Evolutionary conservation across 345 rosid species (phyloP), one percentile per base, ranked within the genome.

Genomic region (Linum tenue): DNA sequence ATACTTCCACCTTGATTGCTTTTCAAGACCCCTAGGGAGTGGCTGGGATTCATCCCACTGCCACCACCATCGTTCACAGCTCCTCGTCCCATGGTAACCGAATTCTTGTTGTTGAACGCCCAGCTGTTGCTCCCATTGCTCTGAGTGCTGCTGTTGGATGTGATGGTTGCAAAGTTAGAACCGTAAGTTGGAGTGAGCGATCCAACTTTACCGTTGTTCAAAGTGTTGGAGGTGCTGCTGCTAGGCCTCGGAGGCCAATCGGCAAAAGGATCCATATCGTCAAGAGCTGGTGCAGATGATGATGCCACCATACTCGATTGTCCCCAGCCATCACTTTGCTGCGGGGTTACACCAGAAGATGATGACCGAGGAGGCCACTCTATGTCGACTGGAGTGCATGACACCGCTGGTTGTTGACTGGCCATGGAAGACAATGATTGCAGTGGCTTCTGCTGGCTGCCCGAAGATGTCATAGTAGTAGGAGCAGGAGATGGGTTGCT

Each of bases 181-280:
- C 83, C 64, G 12, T 61, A 55, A 51, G 57, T 78, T 60, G 56
- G 75, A 36, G 63, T 35, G 60, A 63, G 9, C 55, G 66, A 36
- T 67, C 77, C 72, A 16, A 53, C 16, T 12, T 72, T 60, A 53
- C 85, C 89, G 78, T 80, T 86, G 73, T 63, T 82, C 59, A 72
- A 67, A 73, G 69, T 67, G 4, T 79, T 81, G 10, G 78, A 75
- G 67, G 80, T 68, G 70, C 70, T 68, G 70, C 70, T 65, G 67
- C 72, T 70, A 50, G 83, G 70, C 70, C 85, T 74, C 61, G 94
- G 95, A 72, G 95, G 97, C 98, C 98, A 92, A 53, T 86, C 70
- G 39, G 89, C 92, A 58, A 92, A 90, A n/a, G 97, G 99, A 70
- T 94, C 99, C 62, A 83, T 56, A 14, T 90, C 92, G 79, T 86